Evolutionary conservation across 371 early-diverging fungal species (phyloP), one percentile per base, ranked within the genome.

Genomic region (Zopfochytrium polystomum): DNA sequence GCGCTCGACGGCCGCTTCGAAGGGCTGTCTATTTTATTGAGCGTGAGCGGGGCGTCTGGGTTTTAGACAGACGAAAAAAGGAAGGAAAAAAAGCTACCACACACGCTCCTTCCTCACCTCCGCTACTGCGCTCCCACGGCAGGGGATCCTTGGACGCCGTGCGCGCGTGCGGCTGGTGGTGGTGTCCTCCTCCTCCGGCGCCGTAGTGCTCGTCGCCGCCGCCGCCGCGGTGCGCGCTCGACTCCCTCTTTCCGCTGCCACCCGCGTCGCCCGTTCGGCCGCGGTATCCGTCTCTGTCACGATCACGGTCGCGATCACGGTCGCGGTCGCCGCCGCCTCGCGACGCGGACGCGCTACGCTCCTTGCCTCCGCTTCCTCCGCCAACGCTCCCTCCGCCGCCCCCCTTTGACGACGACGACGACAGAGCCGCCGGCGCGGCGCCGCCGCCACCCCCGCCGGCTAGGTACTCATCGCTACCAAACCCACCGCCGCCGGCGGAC

Each of bases 381-480:
- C n/a, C n/a, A n/a, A n/a, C n/a, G n/a, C n/a, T n/a, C n/a, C n/a
- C n/a, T n/a, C n/a, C n/a, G n/a, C n/a, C n/a, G n/a, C n/a, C n/a
- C n/a, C n/a, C n/a, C n/a, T n/a, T n/a, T n/a, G n/a, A n/a, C 38
- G 7, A 11, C 38, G 38, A 18, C 38, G 38, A 38, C 18, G 38
- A 7, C 38, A 18, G 18, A 38, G 38, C 38, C 18, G 38, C 11
- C 38, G 7, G 38, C n/a, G n/a, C n/a, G n/a, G n/a, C n/a, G n/a
- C n/a, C n/a, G n/a, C n/a, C n/a, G n/a, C n/a, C n/a, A n/a, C n/a
- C n/a, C n/a, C n/a, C n/a, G n/a, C n/a, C n/a, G 38, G 38, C 38
- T 18, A 38, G 38, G 38, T 38, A 38, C 38, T 38, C 38, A 38
- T 38, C 38, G 38, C 38, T 38, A 18, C 38, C 38, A 38, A 38